These are phyloP conservation scores for Fraxinus velutina DNA, from an alignment of 305 asterid genomes.

Conservation along the genomic window DNA sequence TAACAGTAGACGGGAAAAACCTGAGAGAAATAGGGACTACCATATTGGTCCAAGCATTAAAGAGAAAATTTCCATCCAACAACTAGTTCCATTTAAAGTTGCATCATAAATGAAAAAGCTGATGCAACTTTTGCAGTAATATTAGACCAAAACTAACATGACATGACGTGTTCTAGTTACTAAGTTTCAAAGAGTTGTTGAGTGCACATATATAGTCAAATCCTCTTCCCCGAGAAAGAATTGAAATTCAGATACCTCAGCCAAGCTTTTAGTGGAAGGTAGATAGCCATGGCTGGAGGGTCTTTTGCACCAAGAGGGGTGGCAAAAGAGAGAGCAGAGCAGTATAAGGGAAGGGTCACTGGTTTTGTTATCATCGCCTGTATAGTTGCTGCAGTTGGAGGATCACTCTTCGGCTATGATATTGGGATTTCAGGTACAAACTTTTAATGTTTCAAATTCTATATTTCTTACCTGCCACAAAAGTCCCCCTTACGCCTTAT, in stretches of 20 bases:
- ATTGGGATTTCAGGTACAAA: constrained; percentile 52
- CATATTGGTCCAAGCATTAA: neutral
- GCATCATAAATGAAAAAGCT: neutral
- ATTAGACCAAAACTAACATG: neutral
- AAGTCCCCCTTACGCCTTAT: neutral
- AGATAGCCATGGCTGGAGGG: constrained; percentile 43
- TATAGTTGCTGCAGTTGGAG: constrained; percentile 48
- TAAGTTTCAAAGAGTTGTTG: neutral
- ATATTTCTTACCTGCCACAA: neutral
- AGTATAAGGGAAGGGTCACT: constrained; percentile 45
- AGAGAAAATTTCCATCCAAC: neutral
- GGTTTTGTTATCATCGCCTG: constrained; percentile 42
- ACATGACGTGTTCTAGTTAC: neutral
- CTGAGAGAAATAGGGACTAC: neutral
- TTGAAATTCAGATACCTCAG: neutral
- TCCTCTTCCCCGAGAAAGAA: neutral
- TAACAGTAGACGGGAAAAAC: neutral
- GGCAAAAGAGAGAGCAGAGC: constrained; percentile 44
- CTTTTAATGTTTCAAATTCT: neutral
- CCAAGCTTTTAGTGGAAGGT: neutral
- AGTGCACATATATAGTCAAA: neutral
- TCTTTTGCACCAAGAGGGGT: constrained; percentile 34
- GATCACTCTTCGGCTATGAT: constrained; percentile 57
- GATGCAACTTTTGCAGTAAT: neutral
- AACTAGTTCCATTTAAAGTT: neutral